Conservation (phyloP, 2,329 filamentous ascomycete genomes). For the Bipolaris cookei region DNA sequence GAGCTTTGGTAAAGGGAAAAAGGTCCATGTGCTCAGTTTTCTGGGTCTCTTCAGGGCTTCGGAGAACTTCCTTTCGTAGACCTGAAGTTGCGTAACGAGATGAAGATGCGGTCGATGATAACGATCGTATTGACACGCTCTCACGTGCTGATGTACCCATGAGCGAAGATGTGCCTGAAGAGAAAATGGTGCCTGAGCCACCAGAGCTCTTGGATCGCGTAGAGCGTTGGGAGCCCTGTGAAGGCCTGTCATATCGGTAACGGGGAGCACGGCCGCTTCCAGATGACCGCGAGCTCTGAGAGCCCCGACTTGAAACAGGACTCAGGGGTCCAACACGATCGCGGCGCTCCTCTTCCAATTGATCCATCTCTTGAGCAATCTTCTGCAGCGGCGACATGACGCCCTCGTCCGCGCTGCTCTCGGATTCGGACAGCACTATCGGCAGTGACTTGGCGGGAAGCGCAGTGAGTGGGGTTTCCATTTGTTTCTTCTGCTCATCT, state of each 20-base stretch:
- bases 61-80: slow-evolving; percentile 78
- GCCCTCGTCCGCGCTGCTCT: slow-evolving; percentile 71
- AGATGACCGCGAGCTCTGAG: slow-evolving; percentile 62
- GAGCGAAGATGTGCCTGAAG: slow-evolving; percentile 65
- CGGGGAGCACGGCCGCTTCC: slow-evolving; percentile 51
- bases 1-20: slow-evolving; percentile 83
- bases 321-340: slow-evolving; percentile 71
- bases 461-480: slow-evolving; percentile 40
- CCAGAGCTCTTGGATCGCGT: slow-evolving; percentile 40
- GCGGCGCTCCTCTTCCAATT: slow-evolving; percentile 64
- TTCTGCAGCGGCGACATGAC: slow-evolving; percentile 74
- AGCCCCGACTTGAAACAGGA: slow-evolving; percentile 71
- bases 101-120: slow-evolving; percentile 57
- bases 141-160: slow-evolving; percentile 52
- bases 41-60: slow-evolving; percentile 73
- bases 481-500: slow-evolving; percentile 67
- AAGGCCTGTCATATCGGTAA: slow-evolving; percentile 56
- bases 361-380: slow-evolving; percentile 73
- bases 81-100: slow-evolving; percentile 65
- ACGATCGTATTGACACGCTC: slow-evolving; percentile 62
- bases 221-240: slow-evolving; percentile 30
- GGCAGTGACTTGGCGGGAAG: slow-evolving; percentile 36
- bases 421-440: slow-evolving; percentile 59
- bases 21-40: slow-evolving; percentile 70
- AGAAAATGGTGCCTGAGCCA: slow-evolving; percentile 69